phyloP scores from a whole-genome alignment of 2,329 filamentous ascomycete species.

The Cladorrhinum sp. region DNA sequence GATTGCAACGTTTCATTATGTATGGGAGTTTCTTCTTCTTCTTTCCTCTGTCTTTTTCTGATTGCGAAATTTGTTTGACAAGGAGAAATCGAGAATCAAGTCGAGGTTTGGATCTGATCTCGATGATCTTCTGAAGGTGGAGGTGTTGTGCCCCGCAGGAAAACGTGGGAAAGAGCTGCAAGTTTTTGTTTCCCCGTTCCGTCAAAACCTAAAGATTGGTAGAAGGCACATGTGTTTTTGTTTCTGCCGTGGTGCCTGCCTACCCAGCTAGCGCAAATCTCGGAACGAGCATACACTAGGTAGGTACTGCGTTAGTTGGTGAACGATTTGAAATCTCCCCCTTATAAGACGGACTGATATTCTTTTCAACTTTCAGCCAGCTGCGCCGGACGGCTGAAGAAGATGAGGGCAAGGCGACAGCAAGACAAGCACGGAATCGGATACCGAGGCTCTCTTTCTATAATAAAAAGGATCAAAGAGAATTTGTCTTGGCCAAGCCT shows the following conservation, averaged over 20 bases:
- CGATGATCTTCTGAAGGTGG: no score
- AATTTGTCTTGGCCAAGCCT: not conserved
- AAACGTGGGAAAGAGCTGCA: not conserved
- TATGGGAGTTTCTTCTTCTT: not conserved
- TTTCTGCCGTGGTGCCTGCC: not conserved
- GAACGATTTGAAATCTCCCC: no score
- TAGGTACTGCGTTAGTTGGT: no score
- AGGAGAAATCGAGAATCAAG: no score
- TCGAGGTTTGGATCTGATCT: no score
- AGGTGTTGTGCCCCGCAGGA: no score
- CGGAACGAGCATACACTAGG: not conserved
- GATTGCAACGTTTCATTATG: slow-evolving; percentile 30
- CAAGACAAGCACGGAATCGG: no score
- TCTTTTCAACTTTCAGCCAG: not conserved
- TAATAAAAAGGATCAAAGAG: not conserved
- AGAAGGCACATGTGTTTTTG: slow-evolving; percentile 7
- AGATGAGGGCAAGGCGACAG: slow-evolving; percentile 1
- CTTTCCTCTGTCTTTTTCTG: not conserved
- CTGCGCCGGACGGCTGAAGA: not conserved
- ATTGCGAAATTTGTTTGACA: no score
- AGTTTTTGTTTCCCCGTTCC: slow-evolving; percentile 4
- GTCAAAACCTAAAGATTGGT: not conserved
- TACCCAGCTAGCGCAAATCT: slow-evolving; percentile 10
- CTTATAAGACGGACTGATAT: no score
- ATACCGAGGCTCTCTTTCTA: not conserved